A percentile compares a stretch with the other conserved stretches of the same genome.
Conservation (phyloP, 371 early-diverging fungal genomes). For the Mortierella sp. region DNA sequence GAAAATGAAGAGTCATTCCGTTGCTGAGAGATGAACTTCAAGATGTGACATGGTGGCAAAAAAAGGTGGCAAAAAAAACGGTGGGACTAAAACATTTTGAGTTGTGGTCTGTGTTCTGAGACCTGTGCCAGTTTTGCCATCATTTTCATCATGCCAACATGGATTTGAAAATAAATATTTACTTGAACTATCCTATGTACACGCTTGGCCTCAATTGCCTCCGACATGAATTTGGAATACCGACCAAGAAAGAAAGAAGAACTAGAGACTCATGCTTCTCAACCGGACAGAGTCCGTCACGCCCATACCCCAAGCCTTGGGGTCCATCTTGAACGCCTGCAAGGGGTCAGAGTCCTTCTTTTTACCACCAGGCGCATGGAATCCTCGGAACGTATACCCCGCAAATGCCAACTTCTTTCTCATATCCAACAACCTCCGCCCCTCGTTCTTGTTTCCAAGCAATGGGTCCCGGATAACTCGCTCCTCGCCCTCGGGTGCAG, state of each 20-base stretch:
- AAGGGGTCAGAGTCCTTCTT: slow-evolving; percentile 35
- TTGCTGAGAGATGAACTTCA: no score
- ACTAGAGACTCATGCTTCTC: slow-evolving; percentile 51
- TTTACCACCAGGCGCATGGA: slow-evolving; percentile 57
- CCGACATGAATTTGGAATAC: no score
- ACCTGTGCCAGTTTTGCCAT: no score
- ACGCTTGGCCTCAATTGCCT: no score
- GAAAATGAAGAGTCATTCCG: background rate
- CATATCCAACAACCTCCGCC: slow-evolving; percentile 64
- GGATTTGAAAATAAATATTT: background rate
- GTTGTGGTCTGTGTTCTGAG: no score
- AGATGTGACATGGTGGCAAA: background rate
- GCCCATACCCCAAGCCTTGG: slow-evolving; percentile 50
- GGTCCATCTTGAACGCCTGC: slow-evolving; percentile 43
- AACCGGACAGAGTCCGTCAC: slow-evolving; percentile 54
- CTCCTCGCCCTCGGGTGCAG: slow-evolving; percentile 57
- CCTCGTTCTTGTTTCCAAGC: slow-evolving; percentile 59
- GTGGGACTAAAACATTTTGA: background rate
- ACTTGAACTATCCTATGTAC: slow-evolving; percentile 1
- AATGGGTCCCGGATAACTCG: slow-evolving; percentile 53
- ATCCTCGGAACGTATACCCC: slow-evolving; percentile 71
- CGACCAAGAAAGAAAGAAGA: background rate
- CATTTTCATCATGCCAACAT: no score
- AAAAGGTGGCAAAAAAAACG: background rate
- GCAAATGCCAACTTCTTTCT: slow-evolving; percentile 71